Conservation (phyloP, 164 flowering plant genomes). For the Saururus chinensis region DNA sequence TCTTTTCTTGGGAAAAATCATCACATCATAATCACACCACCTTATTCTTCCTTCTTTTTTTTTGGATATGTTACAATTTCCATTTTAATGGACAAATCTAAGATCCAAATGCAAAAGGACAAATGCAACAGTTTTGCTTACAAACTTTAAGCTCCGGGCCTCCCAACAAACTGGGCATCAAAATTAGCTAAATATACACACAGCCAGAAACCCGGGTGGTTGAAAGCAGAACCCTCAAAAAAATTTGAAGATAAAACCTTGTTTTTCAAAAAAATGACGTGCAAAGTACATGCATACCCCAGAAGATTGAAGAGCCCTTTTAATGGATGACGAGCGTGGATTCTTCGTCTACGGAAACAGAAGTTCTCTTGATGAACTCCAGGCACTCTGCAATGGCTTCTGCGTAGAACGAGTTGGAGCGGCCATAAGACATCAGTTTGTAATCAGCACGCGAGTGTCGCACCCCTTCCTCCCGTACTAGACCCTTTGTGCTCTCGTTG, state of each 20-base stretch:
- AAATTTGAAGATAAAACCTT: no score
- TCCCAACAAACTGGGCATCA: no score
- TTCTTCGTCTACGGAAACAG: conserved; percentile 23
- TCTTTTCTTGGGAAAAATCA: no score
- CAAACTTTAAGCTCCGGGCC: no score
- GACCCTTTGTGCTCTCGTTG: conserved; percentile 1
- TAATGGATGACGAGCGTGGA: not conserved
- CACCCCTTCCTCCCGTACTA: not conserved
- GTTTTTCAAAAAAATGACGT: no score
- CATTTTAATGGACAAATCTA: no score
- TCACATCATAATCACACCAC: no score
- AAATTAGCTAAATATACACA: no score
- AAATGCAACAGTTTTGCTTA: no score
- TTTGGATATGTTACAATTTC: no score
- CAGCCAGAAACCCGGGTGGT: not conserved
- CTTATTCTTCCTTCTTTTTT: no score
- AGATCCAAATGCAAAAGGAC: no score
- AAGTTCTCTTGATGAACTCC: conserved; percentile 59
- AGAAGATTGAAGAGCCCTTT: not conserved
- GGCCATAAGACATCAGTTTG: conserved; percentile 21
- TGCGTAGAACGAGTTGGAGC: conserved; percentile 55
- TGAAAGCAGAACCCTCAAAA: not conserved
- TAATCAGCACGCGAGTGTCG: not conserved
- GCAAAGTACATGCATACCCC: not conserved
- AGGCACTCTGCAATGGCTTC: conserved; percentile 80